Evolutionary conservation across 1,284 basidiomycete species (phyloP).

Genomic region (Golubevia sp.): DNA sequence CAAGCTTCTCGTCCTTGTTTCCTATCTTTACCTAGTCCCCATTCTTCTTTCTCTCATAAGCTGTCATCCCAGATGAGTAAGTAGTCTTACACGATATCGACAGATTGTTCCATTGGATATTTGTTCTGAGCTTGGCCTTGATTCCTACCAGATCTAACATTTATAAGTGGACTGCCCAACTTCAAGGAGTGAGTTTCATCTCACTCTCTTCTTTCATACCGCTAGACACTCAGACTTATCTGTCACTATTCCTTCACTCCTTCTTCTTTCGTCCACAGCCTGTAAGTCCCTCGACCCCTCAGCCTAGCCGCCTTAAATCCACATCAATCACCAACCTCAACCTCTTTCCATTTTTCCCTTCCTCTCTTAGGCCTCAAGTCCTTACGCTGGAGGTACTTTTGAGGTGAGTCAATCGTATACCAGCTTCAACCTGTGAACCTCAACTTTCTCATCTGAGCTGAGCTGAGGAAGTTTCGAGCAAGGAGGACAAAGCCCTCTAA

Average conservation of each 20-base stretch:
- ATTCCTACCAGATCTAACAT: conserved; percentile 23
- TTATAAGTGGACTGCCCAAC: conserved; percentile 45
- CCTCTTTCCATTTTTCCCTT: not conserved
- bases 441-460: too few relatives aligned
- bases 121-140: not conserved
- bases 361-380: conserved; percentile 15
- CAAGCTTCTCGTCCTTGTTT: too few relatives aligned
- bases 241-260: too few relatives aligned
- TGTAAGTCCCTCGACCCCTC: not conserved
- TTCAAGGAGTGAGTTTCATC: conserved; percentile 17
- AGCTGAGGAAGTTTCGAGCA: too few relatives aligned
- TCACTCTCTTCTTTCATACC: not conserved
- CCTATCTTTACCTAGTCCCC: too few relatives aligned
- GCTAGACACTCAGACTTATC: not conserved
- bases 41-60: conserved; percentile 7
- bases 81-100: not conserved
- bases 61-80: conserved; percentile 31
- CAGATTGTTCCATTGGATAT: not conserved
- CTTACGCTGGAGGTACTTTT: conserved; percentile 53
- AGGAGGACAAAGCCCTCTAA: too few relatives aligned
- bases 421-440: not conserved
- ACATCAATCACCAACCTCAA: not conserved
- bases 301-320: not conserved
- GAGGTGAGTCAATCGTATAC: conserved; percentile 5
- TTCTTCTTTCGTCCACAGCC: not conserved